Base-by-base conservation (phyloP, 768 basidiomycete genomes). In the Jaapia argillacea region DNA sequence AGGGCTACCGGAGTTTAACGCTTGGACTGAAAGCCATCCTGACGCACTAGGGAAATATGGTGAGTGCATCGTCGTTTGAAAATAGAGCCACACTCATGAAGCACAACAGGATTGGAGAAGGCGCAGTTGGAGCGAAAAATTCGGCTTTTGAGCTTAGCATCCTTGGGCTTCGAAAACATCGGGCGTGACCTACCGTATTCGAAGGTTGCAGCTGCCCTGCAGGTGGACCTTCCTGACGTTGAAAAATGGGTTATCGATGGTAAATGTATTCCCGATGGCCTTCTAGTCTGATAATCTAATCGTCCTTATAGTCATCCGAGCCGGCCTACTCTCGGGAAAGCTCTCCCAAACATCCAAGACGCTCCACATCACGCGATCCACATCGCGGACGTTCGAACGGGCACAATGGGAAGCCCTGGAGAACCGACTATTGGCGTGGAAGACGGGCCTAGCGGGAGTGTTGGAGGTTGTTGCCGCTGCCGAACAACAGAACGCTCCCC, bases 221-320 rank as follows among this genome's bases (percentile, higher is more conserved):
- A 85, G 49, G 76, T 88, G 5, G 71, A 78, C 21, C 47, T 60
- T 18, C 65, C 72, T 21, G 68, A 85, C 46, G 86, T 92, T 23
- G 90, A 92, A 58, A 79, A 75, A 54, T 91, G 87, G 86, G 78
- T 80, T 31, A 91, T 92, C 48, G 86, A 91, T 62, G 81, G 88
- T 89, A 54, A 47, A 68, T 50, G 10, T 24, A 37, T 24, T 25
- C 35, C 4, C 24, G 24, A 24, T 36, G 18, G 38, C 37, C 22
- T 44, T 47, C 21, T 44, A 26, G 37, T 24, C 24, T 5, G 27
- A 31, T 40, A 36, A 45, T 43, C 43, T 26, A n/a, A 41, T 36
- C 16, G 16, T 14, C 6, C 2, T 41, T 38, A 12, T 51, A 90
- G 89, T 83, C 44, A 89, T 92, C 51, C 85, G 89, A 43, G 74